phyloP scores from a whole-genome alignment of 345 rosid genomes.

The Erodium maritimum region DNA sequence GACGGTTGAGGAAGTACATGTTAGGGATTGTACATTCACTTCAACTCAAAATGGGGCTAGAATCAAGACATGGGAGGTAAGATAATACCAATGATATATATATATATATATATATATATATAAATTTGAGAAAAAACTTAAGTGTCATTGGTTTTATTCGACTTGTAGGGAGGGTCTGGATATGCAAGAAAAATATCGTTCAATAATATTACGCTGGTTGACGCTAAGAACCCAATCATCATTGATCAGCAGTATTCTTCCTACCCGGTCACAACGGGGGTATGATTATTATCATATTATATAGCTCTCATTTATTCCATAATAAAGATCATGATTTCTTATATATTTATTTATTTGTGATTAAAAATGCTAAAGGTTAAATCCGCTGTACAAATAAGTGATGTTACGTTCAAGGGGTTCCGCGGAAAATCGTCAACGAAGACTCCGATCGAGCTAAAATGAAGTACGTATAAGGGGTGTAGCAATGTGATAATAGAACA shows the following conservation, averaged over 20 bases:
- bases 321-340: no score
- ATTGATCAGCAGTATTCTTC: constrained; percentile 31
- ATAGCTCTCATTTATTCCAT: no score
- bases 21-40: constrained; percentile 16
- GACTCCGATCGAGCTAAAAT: background rate
- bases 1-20: constrained; percentile 24
- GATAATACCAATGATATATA: background rate
- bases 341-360: no score
- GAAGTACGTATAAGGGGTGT: no score
- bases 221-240: constrained; percentile 24
- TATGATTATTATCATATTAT: no score
- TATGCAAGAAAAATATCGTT: constrained; percentile 20
- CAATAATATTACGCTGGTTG: constrained; percentile 21
- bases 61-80: constrained; percentile 49
- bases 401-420: background rate
- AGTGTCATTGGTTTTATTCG: no score
- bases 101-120: no score
- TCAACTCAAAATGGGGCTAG: constrained; percentile 34
- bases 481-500: no score
- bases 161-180: constrained; percentile 21
- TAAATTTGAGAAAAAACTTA: no score
- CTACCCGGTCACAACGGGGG: background rate
- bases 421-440: background rate
- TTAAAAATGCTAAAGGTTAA: no score
- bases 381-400: background rate